Evolutionary conservation across 768 basidiomycete genomes (phyloP).

Genomic region (Podaxis pistillaris): DNA sequence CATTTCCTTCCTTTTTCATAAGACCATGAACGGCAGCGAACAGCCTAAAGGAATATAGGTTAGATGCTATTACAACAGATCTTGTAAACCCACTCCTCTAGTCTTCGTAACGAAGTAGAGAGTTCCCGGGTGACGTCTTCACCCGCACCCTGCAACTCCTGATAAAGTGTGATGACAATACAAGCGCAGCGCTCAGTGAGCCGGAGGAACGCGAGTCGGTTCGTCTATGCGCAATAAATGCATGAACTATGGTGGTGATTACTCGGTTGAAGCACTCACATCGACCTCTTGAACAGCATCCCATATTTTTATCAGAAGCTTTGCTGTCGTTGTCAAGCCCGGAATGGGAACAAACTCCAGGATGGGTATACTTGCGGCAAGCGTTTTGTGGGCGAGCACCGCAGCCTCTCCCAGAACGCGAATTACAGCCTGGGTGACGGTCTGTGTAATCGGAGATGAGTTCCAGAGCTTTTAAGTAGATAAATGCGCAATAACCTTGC

Average conservation of each 20-base stretch:
- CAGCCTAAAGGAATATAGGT: conserved; percentile 25
- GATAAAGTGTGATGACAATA: conserved; percentile 59
- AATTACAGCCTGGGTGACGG: conserved; percentile 35
- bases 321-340: conserved; percentile 51
- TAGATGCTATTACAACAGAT: neutral
- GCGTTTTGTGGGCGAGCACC: conserved; percentile 43
- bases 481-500: conserved; percentile 24
- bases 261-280: conserved; percentile 36
- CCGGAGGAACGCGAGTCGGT: conserved; percentile 65
- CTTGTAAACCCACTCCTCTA: conserved; percentile 39
- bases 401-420: conserved; percentile 40
- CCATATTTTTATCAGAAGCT: conserved; percentile 61
- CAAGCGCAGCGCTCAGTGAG: conserved; percentile 73
- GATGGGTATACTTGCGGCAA: conserved; percentile 39
- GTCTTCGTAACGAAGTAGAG: conserved; percentile 43
- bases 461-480: conserved; percentile 4
- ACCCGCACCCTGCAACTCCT: conserved; percentile 62
- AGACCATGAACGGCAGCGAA: conserved; percentile 47
- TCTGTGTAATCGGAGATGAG: conserved; percentile 21
- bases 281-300: conserved; percentile 58
- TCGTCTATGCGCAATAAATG: conserved; percentile 43
- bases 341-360: conserved; percentile 53
- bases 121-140: conserved; percentile 48
- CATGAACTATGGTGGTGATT: neutral
- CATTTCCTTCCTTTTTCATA: conserved; percentile 54